Conservation (phyloP, 2,329 filamentous ascomycete genomes). For the Trichoderma arundinaceum region DNA sequence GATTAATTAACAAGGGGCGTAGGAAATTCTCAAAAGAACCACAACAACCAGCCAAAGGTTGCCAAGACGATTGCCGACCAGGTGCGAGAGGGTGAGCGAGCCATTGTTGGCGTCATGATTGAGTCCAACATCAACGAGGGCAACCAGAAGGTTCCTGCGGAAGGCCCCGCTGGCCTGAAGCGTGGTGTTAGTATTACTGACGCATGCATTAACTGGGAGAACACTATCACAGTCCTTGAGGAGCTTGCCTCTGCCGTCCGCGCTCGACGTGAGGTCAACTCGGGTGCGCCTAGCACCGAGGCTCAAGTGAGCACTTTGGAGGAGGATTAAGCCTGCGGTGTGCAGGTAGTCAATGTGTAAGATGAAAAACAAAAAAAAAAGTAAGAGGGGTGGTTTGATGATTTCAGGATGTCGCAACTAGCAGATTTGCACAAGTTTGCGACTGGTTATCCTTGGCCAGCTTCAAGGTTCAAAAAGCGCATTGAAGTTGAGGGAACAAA, state of each 20-base stretch:
- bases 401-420: not conserved
- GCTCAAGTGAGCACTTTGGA: constrained; percentile 55
- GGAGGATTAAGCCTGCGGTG: constrained; percentile 51
- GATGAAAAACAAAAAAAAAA: not conserved
- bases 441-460: constrained; percentile 9
- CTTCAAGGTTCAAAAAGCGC: not conserved
- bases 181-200: constrained; percentile 95
- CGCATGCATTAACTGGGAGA: constrained; percentile 93
- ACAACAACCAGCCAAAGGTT: constrained; percentile 95
- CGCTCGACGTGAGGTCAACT: constrained; percentile 66
- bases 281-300: constrained; percentile 42
- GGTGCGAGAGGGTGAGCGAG: constrained; percentile 82
- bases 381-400: not conserved
- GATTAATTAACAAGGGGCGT: constrained; percentile 27
- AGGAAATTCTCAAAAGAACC: constrained; percentile 97
- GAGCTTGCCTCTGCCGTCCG: constrained; percentile 84
- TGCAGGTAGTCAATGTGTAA: not conserved
- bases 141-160: constrained; percentile 84
- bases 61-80: constrained; percentile 83
- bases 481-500: constrained; percentile 4
- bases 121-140: constrained; percentile 96
- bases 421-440: not conserved
- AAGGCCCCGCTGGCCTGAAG: constrained; percentile 78
- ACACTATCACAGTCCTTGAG: constrained; percentile 80
- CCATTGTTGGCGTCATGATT: constrained; percentile 97